phyloP scores from a whole-genome alignment of 805 yeast species.

The Cyberlindnera maclurae region DNA sequence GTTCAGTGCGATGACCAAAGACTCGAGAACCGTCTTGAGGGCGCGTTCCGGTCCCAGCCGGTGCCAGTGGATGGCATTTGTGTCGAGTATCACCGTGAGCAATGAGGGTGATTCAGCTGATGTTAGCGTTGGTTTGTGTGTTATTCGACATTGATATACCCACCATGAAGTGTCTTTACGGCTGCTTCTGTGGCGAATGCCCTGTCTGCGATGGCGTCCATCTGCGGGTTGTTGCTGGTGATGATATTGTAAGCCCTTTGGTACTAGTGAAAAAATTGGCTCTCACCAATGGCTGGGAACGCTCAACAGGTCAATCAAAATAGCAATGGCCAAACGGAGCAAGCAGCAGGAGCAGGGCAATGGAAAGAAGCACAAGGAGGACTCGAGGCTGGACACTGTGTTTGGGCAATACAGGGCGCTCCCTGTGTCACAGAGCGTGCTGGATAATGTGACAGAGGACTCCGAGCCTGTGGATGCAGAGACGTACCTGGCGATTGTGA shows the following conservation, averaged over 20 bases:
- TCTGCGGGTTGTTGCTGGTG: constrained; percentile 19
- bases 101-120: constrained; percentile 69
- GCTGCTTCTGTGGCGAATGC: constrained; percentile 31
- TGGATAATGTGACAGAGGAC: constrained; percentile 10
- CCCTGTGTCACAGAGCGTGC: constrained; percentile 15
- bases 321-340: not conserved
- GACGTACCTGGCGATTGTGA: constrained; percentile 22
- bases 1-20: constrained; percentile 71
- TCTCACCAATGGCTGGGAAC: not conserved
- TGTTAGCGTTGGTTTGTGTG: not conserved
- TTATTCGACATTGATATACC: too few relatives aligned
- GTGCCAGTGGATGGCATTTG: constrained; percentile 52
- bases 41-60: constrained; percentile 24
- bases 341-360: constrained; percentile 1
- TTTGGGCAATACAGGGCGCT: constrained; percentile 21
- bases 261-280: not conserved
- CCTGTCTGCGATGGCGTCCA: constrained; percentile 66
- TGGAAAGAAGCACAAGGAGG: constrained; percentile 1
- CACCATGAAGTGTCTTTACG: constrained; percentile 28
- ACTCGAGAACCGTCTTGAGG: constrained; percentile 39
- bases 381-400: constrained; percentile 14
- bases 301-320: not conserved
- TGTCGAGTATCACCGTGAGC: constrained; percentile 69
- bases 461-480: constrained; percentile 21
- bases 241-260: too few relatives aligned